Conservation (phyloP, 768 basidiomycete genomes). For the Panellus pusillus region DNA sequence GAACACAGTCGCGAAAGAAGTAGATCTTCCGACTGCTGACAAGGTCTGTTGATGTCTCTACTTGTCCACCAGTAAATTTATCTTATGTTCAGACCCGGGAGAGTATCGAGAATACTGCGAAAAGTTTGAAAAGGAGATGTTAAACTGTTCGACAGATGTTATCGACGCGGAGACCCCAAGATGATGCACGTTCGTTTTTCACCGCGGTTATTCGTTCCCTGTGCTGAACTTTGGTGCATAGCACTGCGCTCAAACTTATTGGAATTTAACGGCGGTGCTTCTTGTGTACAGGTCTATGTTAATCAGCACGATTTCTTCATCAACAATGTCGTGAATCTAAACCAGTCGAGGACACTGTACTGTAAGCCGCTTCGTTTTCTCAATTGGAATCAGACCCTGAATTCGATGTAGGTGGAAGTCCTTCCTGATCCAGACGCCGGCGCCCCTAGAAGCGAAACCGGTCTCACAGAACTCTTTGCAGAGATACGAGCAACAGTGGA, state of each 20-base stretch:
- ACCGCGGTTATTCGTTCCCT: background rate
- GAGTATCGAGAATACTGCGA: slow-evolving; percentile 95
- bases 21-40: slow-evolving; percentile 82
- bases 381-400: background rate
- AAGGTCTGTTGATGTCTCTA: slow-evolving; percentile 28
- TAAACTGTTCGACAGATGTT: slow-evolving; percentile 94
- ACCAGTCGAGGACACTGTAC: slow-evolving; percentile 51
- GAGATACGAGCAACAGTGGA: slow-evolving; percentile 92
- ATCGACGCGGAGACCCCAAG: slow-evolving; percentile 95
- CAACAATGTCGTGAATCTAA: slow-evolving; percentile 77
- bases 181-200: slow-evolving; percentile 87
- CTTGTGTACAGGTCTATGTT: slow-evolving; percentile 97
- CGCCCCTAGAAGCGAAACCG: slow-evolving; percentile 78
- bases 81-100: slow-evolving; percentile 60
- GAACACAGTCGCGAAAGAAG: slow-evolving; percentile 87
- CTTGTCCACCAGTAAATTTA: no score
- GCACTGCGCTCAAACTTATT: slow-evolving; percentile 98
- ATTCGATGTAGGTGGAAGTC: slow-evolving; percentile 66
- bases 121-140: slow-evolving; percentile 98
- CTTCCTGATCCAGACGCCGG: slow-evolving; percentile 78
- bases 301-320: slow-evolving; percentile 99
- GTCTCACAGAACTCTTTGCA: slow-evolving; percentile 73
- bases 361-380: slow-evolving; percentile 40
- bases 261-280: slow-evolving; percentile 98
- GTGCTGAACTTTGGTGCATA: slow-evolving; percentile 29